Percentiles rank a stretch among this genome's conserved stretches.
phyloP scores from a whole-genome alignment of 2,329 filamentous ascomycete species.

The Myriosclerotinia curreyana region DNA sequence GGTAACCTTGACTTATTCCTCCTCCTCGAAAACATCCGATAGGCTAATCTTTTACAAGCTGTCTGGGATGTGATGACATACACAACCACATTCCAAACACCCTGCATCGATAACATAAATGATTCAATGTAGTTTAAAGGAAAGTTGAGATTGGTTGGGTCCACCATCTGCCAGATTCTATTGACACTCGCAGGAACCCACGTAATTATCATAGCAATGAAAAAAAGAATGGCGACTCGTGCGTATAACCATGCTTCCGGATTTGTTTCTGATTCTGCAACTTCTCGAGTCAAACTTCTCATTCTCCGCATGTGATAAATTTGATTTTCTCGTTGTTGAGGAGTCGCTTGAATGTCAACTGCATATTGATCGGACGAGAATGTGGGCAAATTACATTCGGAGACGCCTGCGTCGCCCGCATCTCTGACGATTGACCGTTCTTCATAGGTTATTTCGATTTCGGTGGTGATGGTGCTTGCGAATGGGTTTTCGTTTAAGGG shows the following conservation, averaged over 20 bases:
- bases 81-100: slow-evolving; percentile 77
- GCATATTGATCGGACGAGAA: slow-evolving; percentile 1
- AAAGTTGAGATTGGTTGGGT: slow-evolving; percentile 13
- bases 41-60: slow-evolving; percentile 19
- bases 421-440: slow-evolving; percentile 24
- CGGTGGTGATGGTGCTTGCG: slow-evolving; percentile 21
- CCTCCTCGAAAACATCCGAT: slow-evolving; percentile 4
- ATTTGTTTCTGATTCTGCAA: slow-evolving; percentile 29
- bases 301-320: slow-evolving; percentile 8
- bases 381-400: slow-evolving; percentile 18
- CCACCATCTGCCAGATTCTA: slow-evolving; percentile 22
- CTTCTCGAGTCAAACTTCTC: slow-evolving; percentile 17
- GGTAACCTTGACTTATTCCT: slow-evolving; percentile 12
- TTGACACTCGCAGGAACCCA: slow-evolving; percentile 47
- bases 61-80: slow-evolving; percentile 67
- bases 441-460: slow-evolving; percentile 50
- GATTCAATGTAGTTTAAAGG: slow-evolving; percentile 23
- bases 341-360: slow-evolving; percentile 23
- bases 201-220: slow-evolving; percentile 64
- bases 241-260: slow-evolving; percentile 63
- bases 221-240: slow-evolving; percentile 66
- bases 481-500: slow-evolving; percentile 48
- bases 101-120: slow-evolving; percentile 52
- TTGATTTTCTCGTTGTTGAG: slow-evolving; percentile 18
- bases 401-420: slow-evolving; percentile 25